Base-by-base conservation (phyloP, 2,329 filamentous ascomycete genomes). In the Xylariaceae sp. region DNA sequence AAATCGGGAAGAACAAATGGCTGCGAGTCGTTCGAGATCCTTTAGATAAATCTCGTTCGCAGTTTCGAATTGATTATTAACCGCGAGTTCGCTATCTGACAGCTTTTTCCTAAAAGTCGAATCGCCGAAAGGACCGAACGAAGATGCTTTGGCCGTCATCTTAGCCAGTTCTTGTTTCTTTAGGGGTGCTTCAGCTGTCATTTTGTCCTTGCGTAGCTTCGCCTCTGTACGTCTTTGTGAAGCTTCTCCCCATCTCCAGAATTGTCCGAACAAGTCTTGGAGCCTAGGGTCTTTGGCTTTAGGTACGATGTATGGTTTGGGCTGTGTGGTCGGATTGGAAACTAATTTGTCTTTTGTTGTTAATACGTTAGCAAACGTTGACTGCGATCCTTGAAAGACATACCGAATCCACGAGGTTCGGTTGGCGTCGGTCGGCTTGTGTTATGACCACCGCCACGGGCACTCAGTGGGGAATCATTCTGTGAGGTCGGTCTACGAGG, bases 221-320 rank as follows among this genome's bases (percentile, higher is more conserved):
- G 50, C 34, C 9, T 41, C n/a, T 8, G 36, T 39, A 24, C 41
- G 43, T 18, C 50, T 43, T 28, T 48, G 40, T 3, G 26, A 32
- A 12, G 19, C 31, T 18, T 54, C 48, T 16, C 29, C 37, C 29
- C 42, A 45, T 18, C 44, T 44, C 34, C 29, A 45, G 6, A 26
- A 12, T 17, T 15, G 12, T 26, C 32, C 37, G 16, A 33, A 26
- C 9, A 3, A 52, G 6, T 26, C 45, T 44, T 61, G 56, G 4
- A 56, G 33, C n/a, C 45, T 44, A 13, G 52, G 47, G 34, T 60
- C 48, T 32, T 50, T 53, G 16, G 50, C 45, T 31, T 50, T 54
- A 4, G 53, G 52, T 11, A 48, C 19, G 37, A 19, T 2, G 37
- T 17, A 4, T 15, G 44, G 15, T 12, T 30, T 19, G 19, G 32